Conservation (phyloP, 2,329 filamentous ascomycete genomes). For the Cladosporium sp. region DNA sequence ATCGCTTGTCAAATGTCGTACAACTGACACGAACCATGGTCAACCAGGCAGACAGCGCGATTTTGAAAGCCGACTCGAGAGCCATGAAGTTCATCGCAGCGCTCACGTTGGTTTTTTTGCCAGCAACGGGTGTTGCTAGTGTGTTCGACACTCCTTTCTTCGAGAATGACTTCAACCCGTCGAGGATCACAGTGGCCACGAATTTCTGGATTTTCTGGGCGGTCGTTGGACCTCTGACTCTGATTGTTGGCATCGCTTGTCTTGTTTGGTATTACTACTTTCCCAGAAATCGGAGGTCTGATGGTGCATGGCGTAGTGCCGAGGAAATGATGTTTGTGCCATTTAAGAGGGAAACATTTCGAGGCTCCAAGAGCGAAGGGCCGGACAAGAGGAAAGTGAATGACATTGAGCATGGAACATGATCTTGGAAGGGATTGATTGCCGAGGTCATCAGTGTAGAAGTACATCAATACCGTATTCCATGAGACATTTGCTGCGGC, state of each 20-base stretch:
- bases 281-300: no score
- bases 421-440: no score
- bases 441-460: no score
- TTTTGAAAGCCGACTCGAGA: conserved; percentile 34
- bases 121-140: conserved; percentile 18
- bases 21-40: conserved; percentile 37
- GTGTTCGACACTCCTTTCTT: not conserved
- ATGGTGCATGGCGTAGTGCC: no score
- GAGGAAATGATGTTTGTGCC: no score
- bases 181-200: not conserved
- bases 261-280: not conserved
- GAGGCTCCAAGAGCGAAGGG: no score
- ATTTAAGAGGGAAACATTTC: no score
- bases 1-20: conserved; percentile 36
- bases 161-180: not conserved
- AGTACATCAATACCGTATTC: no score
- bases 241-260: not conserved
- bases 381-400: no score
- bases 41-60: conserved; percentile 34
- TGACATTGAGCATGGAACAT: no score
- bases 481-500: no score
- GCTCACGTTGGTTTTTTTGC: conserved; percentile 36
- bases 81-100: conserved; percentile 40
- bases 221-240: conserved; percentile 14
- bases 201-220: conserved; percentile 19